A percentile compares a stretch with the other conserved stretches of the same genome.
phyloP scores from a whole-genome alignment of 768 basidiomycete species.

The Hygrophorus pudorinus region DNA sequence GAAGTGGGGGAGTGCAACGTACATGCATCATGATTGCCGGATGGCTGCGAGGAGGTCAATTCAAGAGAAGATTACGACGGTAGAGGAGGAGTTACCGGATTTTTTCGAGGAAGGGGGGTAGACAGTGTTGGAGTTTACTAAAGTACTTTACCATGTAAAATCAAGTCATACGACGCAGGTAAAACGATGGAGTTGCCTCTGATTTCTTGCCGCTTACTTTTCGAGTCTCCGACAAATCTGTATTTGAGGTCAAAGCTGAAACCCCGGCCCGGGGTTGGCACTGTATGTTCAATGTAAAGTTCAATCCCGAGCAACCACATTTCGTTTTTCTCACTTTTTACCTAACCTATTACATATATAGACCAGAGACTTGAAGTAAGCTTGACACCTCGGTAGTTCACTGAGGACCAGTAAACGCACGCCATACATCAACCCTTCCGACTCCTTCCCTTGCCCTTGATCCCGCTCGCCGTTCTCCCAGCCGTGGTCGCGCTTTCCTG shows the following conservation, averaged over 20 bases:
- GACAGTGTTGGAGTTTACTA: not conserved
- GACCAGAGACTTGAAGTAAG: not conserved
- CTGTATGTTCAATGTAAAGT: too few relatives aligned
- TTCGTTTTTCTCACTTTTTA: too few relatives aligned
- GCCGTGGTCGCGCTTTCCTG: conserved; percentile 14
- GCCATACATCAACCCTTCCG: conserved; percentile 9
- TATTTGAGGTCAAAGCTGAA: too few relatives aligned
- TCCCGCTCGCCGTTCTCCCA: conserved; percentile 18
- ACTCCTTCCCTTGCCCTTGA: conserved; percentile 17
- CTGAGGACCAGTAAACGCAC: not conserved
- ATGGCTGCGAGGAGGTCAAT: conserved; percentile 47
- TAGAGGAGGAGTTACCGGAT: conserved; percentile 53
- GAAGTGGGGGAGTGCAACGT: conserved; percentile 60
- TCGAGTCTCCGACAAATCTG: too few relatives aligned
- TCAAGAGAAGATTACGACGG: conserved; percentile 39
- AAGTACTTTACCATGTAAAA: not conserved
- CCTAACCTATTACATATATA: too few relatives aligned
- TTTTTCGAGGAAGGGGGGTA: conserved; percentile 40
- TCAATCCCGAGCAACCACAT: too few relatives aligned
- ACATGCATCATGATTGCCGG: conserved; percentile 73
- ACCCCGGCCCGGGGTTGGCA: too few relatives aligned
- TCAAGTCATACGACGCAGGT: too few relatives aligned
- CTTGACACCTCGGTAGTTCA: not conserved
- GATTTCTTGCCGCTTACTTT: too few relatives aligned
- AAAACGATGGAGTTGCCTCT: too few relatives aligned